Percentiles rank a stretch among this genome's conserved stretches.
Evolutionary conservation across 371 early-diverging fungal species (phyloP).

Genomic region (Mucor velutinosus): DNA sequence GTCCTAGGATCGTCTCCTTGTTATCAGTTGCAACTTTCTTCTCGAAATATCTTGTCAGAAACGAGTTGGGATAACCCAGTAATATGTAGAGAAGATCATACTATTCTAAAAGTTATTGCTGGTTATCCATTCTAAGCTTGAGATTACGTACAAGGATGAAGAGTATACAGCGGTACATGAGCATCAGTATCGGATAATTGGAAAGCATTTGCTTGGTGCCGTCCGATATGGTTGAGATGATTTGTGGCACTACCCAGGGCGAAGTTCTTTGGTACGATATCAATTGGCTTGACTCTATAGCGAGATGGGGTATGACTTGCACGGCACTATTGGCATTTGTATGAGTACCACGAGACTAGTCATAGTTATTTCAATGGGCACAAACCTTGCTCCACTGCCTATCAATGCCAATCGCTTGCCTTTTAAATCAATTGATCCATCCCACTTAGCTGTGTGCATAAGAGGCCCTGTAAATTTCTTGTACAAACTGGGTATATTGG

Average conservation of each 20-base stretch:
- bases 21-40: constrained; percentile 5
- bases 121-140: not conserved
- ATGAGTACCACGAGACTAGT: not conserved
- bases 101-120: not conserved
- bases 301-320: constrained; percentile 50
- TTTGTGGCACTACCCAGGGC: constrained; percentile 35
- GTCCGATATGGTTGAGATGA: not conserved
- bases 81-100: not conserved
- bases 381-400: constrained; percentile 58
- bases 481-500: constrained; percentile 52
- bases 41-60: not conserved
- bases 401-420: constrained; percentile 53
- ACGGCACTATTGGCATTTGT: constrained; percentile 29
- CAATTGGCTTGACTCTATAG: constrained; percentile 33
- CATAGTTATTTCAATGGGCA: not conserved
- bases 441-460: constrained; percentile 56
- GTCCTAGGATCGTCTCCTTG: not conserved
- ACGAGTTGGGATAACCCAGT: not conserved
- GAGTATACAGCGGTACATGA: constrained; percentile 40
- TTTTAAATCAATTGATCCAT: constrained; percentile 42
- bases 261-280: constrained; percentile 54
- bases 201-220: not conserved
- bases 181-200: constrained; percentile 32
- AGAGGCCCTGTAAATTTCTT: constrained; percentile 44
- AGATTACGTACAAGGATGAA: constrained; percentile 14